Evolutionary conservation across 2,329 filamentous ascomycete genomes (phyloP).

Genomic region (Annulohypoxylon truncatum): DNA sequence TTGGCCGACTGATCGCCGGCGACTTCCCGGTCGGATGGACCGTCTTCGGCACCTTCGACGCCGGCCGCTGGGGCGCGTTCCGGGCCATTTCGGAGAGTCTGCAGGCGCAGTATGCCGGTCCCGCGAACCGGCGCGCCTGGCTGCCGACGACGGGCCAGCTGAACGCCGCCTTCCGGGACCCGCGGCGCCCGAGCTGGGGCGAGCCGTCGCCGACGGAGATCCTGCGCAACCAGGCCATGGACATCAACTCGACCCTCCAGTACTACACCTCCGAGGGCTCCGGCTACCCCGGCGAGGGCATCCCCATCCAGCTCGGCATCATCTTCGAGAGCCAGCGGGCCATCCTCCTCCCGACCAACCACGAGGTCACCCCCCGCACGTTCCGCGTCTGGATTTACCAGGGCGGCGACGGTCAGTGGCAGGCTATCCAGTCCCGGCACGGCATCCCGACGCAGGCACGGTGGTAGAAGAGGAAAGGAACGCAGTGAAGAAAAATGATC

Average conservation of each 20-base stretch:
- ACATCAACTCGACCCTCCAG: slow-evolving; percentile 14
- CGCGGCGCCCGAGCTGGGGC: background rate
- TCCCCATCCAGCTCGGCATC: slow-evolving; percentile 2
- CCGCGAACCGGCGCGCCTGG: background rate
- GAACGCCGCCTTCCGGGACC: background rate
- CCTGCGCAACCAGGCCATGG: background rate
- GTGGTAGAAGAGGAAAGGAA: background rate
- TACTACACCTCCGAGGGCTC: background rate
- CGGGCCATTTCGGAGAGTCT: background rate
- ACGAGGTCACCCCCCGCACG: background rate
- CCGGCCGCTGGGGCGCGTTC: slow-evolving; percentile 6
- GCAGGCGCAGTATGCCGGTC: background rate
- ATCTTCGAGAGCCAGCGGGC: background rate
- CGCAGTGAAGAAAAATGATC: background rate
- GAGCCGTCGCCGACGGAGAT: background rate
- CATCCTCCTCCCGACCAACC: background rate
- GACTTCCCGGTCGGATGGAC: background rate
- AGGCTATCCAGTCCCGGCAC: background rate
- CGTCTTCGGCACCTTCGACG: background rate
- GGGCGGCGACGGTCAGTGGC: background rate
- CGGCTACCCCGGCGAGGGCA: background rate
- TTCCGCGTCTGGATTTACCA: background rate
- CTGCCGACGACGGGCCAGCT: background rate
- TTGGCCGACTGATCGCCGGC: background rate
- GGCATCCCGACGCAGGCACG: background rate